Conservation (phyloP, 352 stramenopile genomes). For the Pythium volutum region DNA sequence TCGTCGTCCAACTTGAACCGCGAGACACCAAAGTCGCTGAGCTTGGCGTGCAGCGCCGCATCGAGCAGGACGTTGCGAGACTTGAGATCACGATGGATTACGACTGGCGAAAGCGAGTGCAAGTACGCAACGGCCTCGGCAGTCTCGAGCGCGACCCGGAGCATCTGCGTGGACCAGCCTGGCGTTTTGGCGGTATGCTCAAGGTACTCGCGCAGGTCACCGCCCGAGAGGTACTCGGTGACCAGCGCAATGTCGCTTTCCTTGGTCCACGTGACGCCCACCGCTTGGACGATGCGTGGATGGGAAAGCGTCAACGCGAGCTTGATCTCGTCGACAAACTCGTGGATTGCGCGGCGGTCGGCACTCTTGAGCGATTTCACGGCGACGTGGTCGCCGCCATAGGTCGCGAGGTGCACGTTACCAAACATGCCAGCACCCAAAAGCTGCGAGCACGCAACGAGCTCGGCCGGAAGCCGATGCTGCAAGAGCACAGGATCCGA, state of each 20-base stretch:
- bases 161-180: slow-evolving; percentile 5
- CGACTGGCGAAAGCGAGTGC: slow-evolving; percentile 13
- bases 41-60: slow-evolving; percentile 26
- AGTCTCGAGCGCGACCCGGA: slow-evolving; percentile 15
- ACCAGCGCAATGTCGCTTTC: slow-evolving; percentile 27
- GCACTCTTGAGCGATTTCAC: slow-evolving; percentile 15
- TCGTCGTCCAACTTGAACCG: slow-evolving; percentile 21
- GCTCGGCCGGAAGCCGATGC: slow-evolving; percentile 5
- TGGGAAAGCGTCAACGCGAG: slow-evolving; percentile 10
- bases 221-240: slow-evolving; percentile 29
- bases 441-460: not conserved
- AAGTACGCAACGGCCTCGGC: slow-evolving; percentile 24
- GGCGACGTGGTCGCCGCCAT: slow-evolving; percentile 3
- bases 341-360: not conserved
- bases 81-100: slow-evolving; percentile 34
- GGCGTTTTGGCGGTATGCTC: slow-evolving; percentile 1
- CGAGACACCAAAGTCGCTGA: slow-evolving; percentile 39
- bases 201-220: slow-evolving; percentile 21
- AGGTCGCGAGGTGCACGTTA: slow-evolving; percentile 23
- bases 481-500: slow-evolving; percentile 3
- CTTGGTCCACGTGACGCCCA: slow-evolving; percentile 31
- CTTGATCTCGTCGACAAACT: slow-evolving; percentile 25
- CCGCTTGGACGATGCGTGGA: slow-evolving; percentile 17
- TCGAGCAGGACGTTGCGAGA: slow-evolving; percentile 36
- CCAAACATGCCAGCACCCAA: slow-evolving; percentile 20